A percentile compares a stretch with the other conserved stretches of the same genome.
Conservation (phyloP, 1,139 yeast species). For the Taphrina confusa region DNA sequence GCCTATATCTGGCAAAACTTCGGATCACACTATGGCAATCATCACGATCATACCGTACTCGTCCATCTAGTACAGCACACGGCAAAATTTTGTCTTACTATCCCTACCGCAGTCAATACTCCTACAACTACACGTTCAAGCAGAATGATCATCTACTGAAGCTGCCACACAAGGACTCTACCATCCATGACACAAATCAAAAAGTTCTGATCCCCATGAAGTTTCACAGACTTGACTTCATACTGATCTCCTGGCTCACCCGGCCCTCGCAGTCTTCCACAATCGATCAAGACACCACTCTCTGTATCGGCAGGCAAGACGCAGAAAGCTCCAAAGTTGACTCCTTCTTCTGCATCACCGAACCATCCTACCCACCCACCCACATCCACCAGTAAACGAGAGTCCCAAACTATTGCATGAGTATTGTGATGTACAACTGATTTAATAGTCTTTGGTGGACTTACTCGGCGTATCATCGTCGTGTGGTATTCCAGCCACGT, state of each 20-base stretch:
- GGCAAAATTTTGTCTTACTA: too few relatives aligned
- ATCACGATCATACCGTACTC: too few relatives aligned
- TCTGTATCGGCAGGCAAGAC: constrained; percentile 2
- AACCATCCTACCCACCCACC: constrained; percentile 23
- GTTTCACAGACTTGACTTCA: neutral
- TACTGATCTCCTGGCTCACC: constrained; percentile 24
- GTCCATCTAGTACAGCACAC: too few relatives aligned
- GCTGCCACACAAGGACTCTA: constrained; percentile 13
- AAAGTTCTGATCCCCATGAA: neutral
- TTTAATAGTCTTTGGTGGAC: too few relatives aligned
- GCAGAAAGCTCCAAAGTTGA: constrained; percentile 15
- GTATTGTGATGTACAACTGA: neutral
- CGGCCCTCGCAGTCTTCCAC: constrained; percentile 24
- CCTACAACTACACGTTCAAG: too few relatives aligned
- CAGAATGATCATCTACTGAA: neutral
- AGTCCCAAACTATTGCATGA: constrained; percentile 8
- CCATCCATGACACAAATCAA: constrained; percentile 21
- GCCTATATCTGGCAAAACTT: neutral
- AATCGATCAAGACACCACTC: neutral
- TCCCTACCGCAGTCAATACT: too few relatives aligned
- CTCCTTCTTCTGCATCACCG: constrained; percentile 17
- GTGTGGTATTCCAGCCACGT: constrained; percentile 1
- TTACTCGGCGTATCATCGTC: constrained; percentile 12
- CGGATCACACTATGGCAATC: too few relatives aligned
- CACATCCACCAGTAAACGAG: constrained; percentile 10